Base-by-base conservation (phyloP, 129 eudicot genomes). In the Scalesia atractyloides region DNA sequence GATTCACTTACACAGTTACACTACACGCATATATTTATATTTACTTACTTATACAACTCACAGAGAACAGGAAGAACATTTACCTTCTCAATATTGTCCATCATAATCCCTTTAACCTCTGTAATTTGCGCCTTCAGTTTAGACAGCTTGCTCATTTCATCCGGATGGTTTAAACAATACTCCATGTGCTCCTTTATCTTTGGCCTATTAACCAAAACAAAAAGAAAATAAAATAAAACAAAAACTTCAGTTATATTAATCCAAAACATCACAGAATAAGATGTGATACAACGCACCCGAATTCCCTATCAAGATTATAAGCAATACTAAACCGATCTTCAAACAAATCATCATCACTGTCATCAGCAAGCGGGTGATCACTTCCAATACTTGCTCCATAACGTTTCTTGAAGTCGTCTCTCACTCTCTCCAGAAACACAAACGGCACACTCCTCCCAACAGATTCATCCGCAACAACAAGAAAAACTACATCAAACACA, bases 61-160 rank as follows among this genome's bases (percentile, higher is more conserved):
- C 6, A 4, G 30, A 72, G 10, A 46, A 6, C 9, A 33, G 8
- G 12, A 17, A 33, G 9, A 12, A 30, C 22, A 51, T 52, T 36
- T 81, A 90, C 99, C 99, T 88, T 95, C 81, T 95, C 99, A 84
- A 95, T 90, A 77, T 95, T 95, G 86, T 95, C 99, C 97, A 95
- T 95, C 99, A 95, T 95, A 66, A 95, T 86, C 56, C 99, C 99
- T 82, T 95, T 95, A 62, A 95, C 99, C 83, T 90, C 99, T 64
- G 99, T 88, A 46, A 95, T 86, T 66, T 95, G 99, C 80, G 97
- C 94, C 86, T 88, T 95, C 86, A 95, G 79, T 80, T 95, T 95
- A 61, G 97, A 84, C 61, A 95, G 87, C 94, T 90, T 95, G 57
- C 95, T 95, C 85, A 95, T 95, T 83, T 95, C 99, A 41, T 95